A percentile compares a stretch with the other conserved stretches of the same genome.
phyloP scores from a whole-genome alignment of 306 rosid genomes.

The Fagus sylvatica region DNA sequence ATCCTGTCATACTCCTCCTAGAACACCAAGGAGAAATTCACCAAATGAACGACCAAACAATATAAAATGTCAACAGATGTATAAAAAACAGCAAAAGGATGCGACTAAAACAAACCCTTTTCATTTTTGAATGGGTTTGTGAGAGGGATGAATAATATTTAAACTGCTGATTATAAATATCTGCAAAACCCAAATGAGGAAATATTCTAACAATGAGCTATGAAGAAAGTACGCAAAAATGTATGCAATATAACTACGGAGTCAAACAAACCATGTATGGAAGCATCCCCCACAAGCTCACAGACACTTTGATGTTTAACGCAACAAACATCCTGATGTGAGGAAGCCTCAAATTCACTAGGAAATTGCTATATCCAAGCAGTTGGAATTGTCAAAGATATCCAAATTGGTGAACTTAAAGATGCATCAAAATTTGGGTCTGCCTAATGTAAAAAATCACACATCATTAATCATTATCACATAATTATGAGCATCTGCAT shows the following conservation, averaged over 20 bases:
- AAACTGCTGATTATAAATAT: slow-evolving; percentile 65
- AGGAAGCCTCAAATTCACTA: slow-evolving; percentile 39
- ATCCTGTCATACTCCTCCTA: slow-evolving; percentile 73
- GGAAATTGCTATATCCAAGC: slow-evolving; percentile 68
- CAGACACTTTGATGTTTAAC: slow-evolving; percentile 73
- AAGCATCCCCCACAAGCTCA: slow-evolving; percentile 87
- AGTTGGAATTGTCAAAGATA: slow-evolving; percentile 52
- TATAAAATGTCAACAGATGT: slow-evolving; percentile 9
- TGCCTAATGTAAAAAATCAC: slow-evolving; percentile 56
- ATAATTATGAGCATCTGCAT: slow-evolving; percentile 18
- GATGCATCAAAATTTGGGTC: slow-evolving; percentile 40
- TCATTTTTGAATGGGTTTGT: slow-evolving; percentile 68
- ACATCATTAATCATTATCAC: slow-evolving; percentile 19
- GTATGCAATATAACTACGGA: neutral
- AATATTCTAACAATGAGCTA: slow-evolving; percentile 6
- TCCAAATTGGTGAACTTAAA: slow-evolving; percentile 58
- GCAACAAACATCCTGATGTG: slow-evolving; percentile 34
- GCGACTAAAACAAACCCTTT: slow-evolving; percentile 54
- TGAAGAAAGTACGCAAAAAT: neutral
- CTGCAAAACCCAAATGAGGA: slow-evolving; percentile 48
- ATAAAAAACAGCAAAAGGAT: slow-evolving; percentile 17
- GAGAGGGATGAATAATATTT: slow-evolving; percentile 83
- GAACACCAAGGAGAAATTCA: slow-evolving; percentile 27
- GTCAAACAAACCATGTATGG: slow-evolving; percentile 68
- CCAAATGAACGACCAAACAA: slow-evolving; percentile 23